phyloP scores from a whole-genome alignment of 2,329 filamentous ascomycete genomes.

The Penicillium sp. region DNA sequence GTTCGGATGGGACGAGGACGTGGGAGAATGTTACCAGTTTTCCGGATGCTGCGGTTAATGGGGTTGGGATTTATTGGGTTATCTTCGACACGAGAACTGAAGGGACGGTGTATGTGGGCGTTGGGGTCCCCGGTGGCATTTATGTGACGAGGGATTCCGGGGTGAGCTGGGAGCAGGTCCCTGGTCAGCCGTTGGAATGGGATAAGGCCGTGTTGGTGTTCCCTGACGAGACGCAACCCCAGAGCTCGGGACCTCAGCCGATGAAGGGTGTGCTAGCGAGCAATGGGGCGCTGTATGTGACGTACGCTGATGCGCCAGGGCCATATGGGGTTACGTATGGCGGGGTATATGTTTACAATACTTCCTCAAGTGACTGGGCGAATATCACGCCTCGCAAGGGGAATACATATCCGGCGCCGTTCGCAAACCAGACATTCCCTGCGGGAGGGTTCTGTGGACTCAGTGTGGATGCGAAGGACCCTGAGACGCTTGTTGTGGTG shows the following conservation, averaged over 20 bases:
- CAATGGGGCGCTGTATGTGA: constrained; percentile 22
- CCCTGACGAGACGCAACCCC: constrained; percentile 19
- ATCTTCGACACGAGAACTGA: constrained; percentile 19
- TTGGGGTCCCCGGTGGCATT: constrained; percentile 15
- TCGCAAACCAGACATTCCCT: constrained; percentile 19
- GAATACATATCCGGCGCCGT: constrained; percentile 18
- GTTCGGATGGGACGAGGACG: constrained; percentile 16
- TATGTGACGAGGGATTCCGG: constrained; percentile 19
- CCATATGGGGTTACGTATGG: constrained; percentile 21
- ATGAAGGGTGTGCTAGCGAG: constrained; percentile 22
- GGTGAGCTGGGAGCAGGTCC: constrained; percentile 17
- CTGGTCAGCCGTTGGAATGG: constrained; percentile 21
- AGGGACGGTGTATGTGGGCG: constrained; percentile 21
- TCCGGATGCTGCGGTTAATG: constrained; percentile 18
- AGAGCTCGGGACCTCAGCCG: constrained; percentile 20
- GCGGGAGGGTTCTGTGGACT: constrained; percentile 22
- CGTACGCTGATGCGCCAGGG: constrained; percentile 19
- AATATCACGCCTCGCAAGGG: constrained; percentile 19
- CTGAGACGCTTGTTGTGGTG: constrained; percentile 20
- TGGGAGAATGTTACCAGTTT: constrained; percentile 23
- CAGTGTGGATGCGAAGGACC: constrained; percentile 19
- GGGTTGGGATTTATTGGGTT: constrained; percentile 21
- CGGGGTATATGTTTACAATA: constrained; percentile 21
- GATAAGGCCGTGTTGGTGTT: constrained; percentile 17
- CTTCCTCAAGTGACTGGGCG: constrained; percentile 13